Conservation (phyloP, 129 eudicot genomes). For the Pseudognaphalium luteoalbum region DNA sequence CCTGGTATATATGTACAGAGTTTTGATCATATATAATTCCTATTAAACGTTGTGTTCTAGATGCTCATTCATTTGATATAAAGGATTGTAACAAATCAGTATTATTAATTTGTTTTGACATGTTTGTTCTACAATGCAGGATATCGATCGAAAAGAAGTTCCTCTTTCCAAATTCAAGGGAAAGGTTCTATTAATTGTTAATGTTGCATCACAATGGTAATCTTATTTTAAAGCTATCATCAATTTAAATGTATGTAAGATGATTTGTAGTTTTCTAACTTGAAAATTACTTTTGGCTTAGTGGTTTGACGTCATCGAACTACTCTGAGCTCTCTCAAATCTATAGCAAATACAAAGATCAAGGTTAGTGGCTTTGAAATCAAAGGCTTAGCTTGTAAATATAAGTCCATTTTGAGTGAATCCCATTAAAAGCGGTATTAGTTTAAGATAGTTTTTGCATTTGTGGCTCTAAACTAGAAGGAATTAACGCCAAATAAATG, state of each 20-base stretch:
- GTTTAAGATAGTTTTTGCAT: neutral
- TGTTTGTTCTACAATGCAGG: constrained; percentile 44
- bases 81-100: neutral
- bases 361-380: constrained; percentile 50
- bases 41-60: neutral
- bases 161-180: constrained; percentile 76
- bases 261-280: constrained; percentile 29
- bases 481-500: neutral
- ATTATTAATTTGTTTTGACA: constrained; percentile 4
- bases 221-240: neutral
- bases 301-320: constrained; percentile 86
- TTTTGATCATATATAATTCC: neutral
- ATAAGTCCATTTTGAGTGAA: neutral
- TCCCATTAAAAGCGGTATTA: neutral
- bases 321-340: constrained; percentile 79
- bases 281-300: constrained; percentile 33
- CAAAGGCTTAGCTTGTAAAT: neutral
- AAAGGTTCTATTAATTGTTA: constrained; percentile 72
- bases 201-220: constrained; percentile 93
- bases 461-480: neutral
- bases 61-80: neutral
- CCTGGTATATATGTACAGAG: neutral
- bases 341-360: constrained; percentile 82
- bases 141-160: constrained; percentile 79
- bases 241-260: neutral